Percentiles rank a stretch among this genome's conserved stretches.
Conservation (phyloP, 2,329 filamentous ascomycete species). For the Alternaria alternata region DNA sequence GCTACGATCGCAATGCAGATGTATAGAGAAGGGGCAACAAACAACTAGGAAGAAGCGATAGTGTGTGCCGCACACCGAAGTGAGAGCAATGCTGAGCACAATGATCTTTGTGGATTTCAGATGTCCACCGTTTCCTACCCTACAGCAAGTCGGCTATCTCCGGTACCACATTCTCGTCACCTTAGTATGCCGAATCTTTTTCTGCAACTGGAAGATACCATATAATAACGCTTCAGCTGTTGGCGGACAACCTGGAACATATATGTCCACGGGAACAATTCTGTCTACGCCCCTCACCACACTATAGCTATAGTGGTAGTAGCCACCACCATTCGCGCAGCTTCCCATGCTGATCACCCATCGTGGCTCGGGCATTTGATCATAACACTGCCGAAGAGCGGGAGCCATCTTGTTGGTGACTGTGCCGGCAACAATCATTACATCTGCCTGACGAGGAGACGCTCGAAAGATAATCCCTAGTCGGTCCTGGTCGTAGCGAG, state of each 20-base stretch:
- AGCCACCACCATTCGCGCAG: conserved; percentile 84
- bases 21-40: neutral
- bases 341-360: conserved; percentile 89
- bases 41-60: neutral
- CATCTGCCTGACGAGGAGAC: conserved; percentile 85
- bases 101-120: too few relatives aligned
- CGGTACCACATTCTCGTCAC: conserved; percentile 67
- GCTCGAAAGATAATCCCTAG: conserved; percentile 92
- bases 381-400: conserved; percentile 87
- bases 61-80: neutral
- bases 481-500: conserved; percentile 88
- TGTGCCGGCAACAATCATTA: conserved; percentile 93
- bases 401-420: conserved; percentile 97
- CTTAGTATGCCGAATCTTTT: conserved; percentile 72
- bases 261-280: conserved; percentile 81
- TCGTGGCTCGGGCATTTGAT: conserved; percentile 91
- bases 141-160: conserved; percentile 47
- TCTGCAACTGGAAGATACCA: conserved; percentile 78
- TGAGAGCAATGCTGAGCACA: neutral
- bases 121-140: too few relatives aligned
- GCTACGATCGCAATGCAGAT: neutral
- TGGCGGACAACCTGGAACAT: conserved; percentile 76
- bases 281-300: conserved; percentile 80
- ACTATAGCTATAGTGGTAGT: conserved; percentile 86
- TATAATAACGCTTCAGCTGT: conserved; percentile 65